These are phyloP conservation scores for Stephania yunnanensis DNA, from an alignment of 164 flowering plant genomes.

Conservation along the genomic window DNA sequence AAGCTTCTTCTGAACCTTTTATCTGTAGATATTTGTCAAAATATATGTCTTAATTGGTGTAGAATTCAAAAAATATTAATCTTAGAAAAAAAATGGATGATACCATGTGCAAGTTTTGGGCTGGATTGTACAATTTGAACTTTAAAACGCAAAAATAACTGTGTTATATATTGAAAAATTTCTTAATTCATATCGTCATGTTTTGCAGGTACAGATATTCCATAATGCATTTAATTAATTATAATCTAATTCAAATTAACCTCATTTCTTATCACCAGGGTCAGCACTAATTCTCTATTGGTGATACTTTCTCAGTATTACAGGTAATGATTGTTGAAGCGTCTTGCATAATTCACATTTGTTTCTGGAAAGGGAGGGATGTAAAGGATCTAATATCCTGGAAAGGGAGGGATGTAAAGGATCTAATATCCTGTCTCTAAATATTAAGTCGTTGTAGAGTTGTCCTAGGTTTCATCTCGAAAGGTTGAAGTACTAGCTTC, in stretches of 20 bases:
- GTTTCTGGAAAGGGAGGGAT: neutral
- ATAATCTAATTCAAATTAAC: neutral
- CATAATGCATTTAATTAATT: neutral
- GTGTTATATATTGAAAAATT: neutral
- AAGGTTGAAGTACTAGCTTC: neutral
- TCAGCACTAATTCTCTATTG: slow-evolving; percentile 90
- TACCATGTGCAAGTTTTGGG: no score
- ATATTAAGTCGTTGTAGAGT: no score
- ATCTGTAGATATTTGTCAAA: neutral
- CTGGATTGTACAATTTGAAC: no score
- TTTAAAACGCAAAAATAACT: no score
- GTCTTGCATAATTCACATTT: neutral
- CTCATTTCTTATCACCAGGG: slow-evolving; percentile 41
- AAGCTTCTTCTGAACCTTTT: neutral
- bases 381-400: no score
- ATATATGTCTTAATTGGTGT: neutral
- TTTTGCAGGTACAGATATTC: neutral
- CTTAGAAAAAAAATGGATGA: no score
- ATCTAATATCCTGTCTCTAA: no score
- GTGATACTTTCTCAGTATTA: slow-evolving; percentile 85
- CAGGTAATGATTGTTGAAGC: slow-evolving; percentile 32
- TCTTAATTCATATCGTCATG: neutral
- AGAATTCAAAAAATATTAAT: no score
- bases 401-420: no score
- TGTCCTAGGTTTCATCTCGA: no score